These are phyloP conservation scores for Fusarium dlaminii DNA, from an alignment of 2,329 filamentous ascomycete genomes.

Conservation along the genomic window DNA sequence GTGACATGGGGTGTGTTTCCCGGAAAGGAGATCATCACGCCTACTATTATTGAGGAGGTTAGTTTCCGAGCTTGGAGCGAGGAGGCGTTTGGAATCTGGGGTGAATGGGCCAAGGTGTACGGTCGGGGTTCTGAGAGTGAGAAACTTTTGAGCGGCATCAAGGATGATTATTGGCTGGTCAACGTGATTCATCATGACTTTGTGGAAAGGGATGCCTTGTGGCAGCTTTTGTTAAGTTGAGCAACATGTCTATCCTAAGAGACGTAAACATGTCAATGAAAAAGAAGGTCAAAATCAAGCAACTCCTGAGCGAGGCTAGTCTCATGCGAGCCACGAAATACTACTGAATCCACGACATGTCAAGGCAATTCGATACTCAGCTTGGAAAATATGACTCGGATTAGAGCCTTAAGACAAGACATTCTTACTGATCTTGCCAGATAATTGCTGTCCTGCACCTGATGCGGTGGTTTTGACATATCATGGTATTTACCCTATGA, in stretches of 20 bases:
- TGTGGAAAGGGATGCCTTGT: conserved; percentile 75
- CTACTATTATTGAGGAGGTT: conserved; percentile 95
- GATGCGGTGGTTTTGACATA: neutral
- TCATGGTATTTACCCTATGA: too few species aligned
- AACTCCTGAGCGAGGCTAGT: neutral
- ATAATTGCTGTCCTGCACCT: neutral
- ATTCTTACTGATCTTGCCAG: neutral
- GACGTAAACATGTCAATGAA: conserved; percentile 45
- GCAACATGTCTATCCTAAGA: conserved; percentile 3
- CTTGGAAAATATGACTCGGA: neutral
- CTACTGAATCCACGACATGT: neutral
- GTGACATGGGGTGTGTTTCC: conserved; percentile 98
- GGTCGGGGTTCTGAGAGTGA: conserved; percentile 76
- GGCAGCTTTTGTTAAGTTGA: conserved; percentile 69
- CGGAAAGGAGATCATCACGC: conserved; percentile 94
- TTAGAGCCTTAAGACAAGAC: neutral
- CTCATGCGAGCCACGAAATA: neutral
- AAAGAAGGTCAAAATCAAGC: conserved; percentile 4
- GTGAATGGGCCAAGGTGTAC: conserved; percentile 92
- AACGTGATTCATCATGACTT: conserved; percentile 89
- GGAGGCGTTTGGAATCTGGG: conserved; percentile 95
- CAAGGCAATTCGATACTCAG: neutral
- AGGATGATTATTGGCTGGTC: conserved; percentile 83
- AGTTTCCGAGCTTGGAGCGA: conserved; percentile 95
- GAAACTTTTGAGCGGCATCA: conserved; percentile 73